Evolutionary conservation across 2,329 filamentous ascomycete species (phyloP), one percentile per base, ranked within the genome.

Genomic region (Sarocladium brachiariae): DNA sequence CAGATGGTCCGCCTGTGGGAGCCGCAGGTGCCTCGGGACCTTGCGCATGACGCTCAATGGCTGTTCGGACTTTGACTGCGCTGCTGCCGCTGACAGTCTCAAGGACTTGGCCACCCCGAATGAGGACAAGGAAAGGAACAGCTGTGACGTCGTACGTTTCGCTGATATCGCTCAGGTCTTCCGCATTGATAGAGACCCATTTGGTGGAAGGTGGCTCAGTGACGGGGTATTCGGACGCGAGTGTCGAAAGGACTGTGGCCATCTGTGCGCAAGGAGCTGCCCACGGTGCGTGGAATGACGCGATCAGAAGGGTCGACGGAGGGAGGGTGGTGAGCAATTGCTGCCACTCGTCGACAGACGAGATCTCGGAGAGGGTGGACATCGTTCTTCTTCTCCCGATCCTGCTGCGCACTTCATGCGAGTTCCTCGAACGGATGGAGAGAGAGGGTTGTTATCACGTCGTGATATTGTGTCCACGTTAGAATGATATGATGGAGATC

Each of bases 241-340:
- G 87, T 19, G 89, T 86, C 63, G 81, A 77, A 57, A 99, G 81
- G 59, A 97, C 87, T 48, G 84, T 87, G 58, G 81, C 82, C 91
- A 97, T 97, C 71, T 96, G 90, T 56, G 87, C 84, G 75, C 93
- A 97, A 41, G 93, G 93, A 53, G 90, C 90, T 25, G 93, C 93
- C 93, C 93, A 99, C 57, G 91, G 87, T 18, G 93, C 90, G 68
- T 97, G 87, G 76, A 99, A 99, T 66, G 91, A 96, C 64, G 95
- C 81, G 63, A 96, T 77, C 55, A 92, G 77, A 53, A 96, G 81
- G 14, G 87, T 81, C 14, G 83, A 78, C 2, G 84, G 64, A 10
- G 87, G 80, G 13, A 91, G 76, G 37, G 81, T 76, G 55, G 76
- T 74, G 55, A 88, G 73, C 63, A 86, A 77, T 57, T 80, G 71